These are phyloP conservation scores for Rosa multiflora DNA, from an alignment of 306 rosid genomes.

Conservation along the genomic window DNA sequence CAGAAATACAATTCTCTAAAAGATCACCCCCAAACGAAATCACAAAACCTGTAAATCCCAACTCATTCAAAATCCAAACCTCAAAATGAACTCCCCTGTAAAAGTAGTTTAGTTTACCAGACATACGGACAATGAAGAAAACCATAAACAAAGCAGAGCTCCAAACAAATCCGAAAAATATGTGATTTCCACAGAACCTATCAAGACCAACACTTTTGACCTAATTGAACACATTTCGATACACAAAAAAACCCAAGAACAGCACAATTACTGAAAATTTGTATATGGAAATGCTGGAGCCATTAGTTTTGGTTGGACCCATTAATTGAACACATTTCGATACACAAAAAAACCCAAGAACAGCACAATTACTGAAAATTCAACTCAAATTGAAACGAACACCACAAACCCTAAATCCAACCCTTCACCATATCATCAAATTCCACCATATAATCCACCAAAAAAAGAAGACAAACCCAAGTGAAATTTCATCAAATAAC, in stretches of 20 bases:
- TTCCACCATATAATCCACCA: slow-evolving; percentile 26
- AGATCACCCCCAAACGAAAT: not conserved
- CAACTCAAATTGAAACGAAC: slow-evolving; percentile 21
- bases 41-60: not conserved
- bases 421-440: slow-evolving; percentile 28
- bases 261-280: slow-evolving; percentile 15
- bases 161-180: not conserved
- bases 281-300: too few species aligned
- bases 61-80: not conserved
- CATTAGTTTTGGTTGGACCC: too few species aligned
- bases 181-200: slow-evolving; percentile 8
- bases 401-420: slow-evolving; percentile 43
- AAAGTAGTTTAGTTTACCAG: not conserved
- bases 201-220: not conserved
- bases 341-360: not conserved
- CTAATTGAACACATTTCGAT: not conserved
- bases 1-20: not conserved
- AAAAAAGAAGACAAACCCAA: slow-evolving; percentile 28
- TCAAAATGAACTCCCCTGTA: not conserved
- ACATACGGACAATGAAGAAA: slow-evolving; percentile 2
- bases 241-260: not conserved
- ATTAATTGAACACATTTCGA: not conserved
- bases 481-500: slow-evolving; percentile 22
- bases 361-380: slow-evolving; percentile 13
- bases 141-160: not conserved